Base-by-base conservation (phyloP, 2,329 filamentous ascomycete genomes). In the Daldinia sp. region DNA sequence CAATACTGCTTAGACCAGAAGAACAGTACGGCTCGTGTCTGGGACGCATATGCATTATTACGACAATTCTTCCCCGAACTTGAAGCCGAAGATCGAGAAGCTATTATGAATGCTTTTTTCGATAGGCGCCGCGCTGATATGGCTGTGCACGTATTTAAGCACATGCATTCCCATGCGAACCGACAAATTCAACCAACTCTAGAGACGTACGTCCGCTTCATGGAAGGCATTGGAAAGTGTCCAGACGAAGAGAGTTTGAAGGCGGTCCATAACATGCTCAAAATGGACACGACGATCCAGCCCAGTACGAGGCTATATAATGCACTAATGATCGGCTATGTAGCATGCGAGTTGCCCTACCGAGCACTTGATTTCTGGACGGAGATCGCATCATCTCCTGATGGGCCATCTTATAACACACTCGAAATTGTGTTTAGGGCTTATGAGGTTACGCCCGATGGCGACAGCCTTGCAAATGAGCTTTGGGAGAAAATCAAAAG, bases 241-340 rank as follows among this genome's bases (percentile, higher is more conserved):
- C 84, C 84, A 7, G 89, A 92, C 73, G 76, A 81, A 1, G 89
- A 92, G 63, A 89, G 89, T 46, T 82, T 98, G 20, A 88, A 89
- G 65, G 88, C 92, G 69, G 88, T 97, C 1, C 92, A 97, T 82
- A 97, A 98, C 77, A 95, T 97, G 88, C 85, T 98, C 72, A 98
- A 97, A 81, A 90, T 98, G 79, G 96, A 99, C 78, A 86, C 90
- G n/a, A 87, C 88, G 46, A 86, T 98, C 41, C 89, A 94, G 73
- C 86, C 91, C 4, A 90, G 87, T 73, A 98, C 95, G 0, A 85
- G 83, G 62, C 83, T 98, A 1, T 89, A 91, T 74, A 98, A 97
- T 74, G 89, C 92, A 0, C 83, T 98, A 55, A 97, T 99, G 90
- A 85, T 96, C 12, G 94, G 93, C 0, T 95, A 97, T 77, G 88